phyloP scores from a whole-genome alignment of 2,329 filamentous ascomycete genomes.

The Zymoseptoria ardabiliae region DNA sequence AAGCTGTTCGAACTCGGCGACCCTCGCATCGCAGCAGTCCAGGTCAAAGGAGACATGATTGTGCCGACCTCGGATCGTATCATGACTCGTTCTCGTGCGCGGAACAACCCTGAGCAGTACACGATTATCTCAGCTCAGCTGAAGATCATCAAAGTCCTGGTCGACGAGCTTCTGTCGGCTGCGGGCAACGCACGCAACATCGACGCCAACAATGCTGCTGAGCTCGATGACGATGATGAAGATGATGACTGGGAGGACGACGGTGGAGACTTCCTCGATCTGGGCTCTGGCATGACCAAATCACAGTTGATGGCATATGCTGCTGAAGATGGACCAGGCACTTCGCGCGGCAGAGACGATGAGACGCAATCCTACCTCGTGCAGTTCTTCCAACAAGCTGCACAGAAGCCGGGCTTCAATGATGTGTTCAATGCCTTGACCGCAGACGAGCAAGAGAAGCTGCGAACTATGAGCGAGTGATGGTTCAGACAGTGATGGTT shows the following conservation, averaged over 20 bases:
- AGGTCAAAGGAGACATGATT: constrained; percentile 88
- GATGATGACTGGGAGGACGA: constrained; percentile 78
- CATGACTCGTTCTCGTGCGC: constrained; percentile 87
- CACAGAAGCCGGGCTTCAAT: constrained; percentile 47
- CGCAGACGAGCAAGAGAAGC: constrained; percentile 47
- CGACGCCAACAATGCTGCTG: constrained; percentile 53
- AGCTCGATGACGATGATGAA: constrained; percentile 62
- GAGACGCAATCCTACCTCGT: constrained; percentile 80
- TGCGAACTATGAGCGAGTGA: constrained; percentile 31
- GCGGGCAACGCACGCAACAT: constrained; percentile 48
- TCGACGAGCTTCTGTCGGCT: constrained; percentile 82
- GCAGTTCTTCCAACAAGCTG: constrained; percentile 65
- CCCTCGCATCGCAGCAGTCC: constrained; percentile 65
- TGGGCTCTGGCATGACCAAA: constrained; percentile 50
- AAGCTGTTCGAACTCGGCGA: constrained; percentile 88
- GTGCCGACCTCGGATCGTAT: constrained; percentile 72
- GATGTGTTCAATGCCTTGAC: constrained; percentile 49
- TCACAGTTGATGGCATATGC: constrained; percentile 75
- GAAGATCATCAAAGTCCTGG: constrained; percentile 93
- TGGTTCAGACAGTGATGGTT: neutral
- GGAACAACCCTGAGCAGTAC: constrained; percentile 81
- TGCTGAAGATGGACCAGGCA: constrained; percentile 43
- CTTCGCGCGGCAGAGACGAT: constrained; percentile 66
- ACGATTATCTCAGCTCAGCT: constrained; percentile 80
- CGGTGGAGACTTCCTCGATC: constrained; percentile 61